A percentile compares a stretch with the other conserved stretches of the same genome.
Conservation (phyloP, 1,284 basidiomycete species). For the Ceratobasidium sp. region DNA sequence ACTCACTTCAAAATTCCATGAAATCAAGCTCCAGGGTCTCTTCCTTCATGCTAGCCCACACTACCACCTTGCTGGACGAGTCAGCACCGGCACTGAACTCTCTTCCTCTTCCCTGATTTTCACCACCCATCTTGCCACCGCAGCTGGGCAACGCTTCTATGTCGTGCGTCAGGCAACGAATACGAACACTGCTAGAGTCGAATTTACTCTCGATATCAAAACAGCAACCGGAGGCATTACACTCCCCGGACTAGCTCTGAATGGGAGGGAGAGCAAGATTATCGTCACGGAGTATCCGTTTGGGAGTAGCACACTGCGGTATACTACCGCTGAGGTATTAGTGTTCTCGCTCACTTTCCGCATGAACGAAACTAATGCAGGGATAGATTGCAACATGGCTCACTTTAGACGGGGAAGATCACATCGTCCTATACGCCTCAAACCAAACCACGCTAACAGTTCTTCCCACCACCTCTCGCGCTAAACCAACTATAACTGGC, state of each 20-base stretch:
- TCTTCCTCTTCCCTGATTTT: slow-evolving; percentile 53
- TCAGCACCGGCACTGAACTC: slow-evolving; percentile 14
- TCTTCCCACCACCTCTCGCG: slow-evolving; percentile 51
- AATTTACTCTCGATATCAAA: slow-evolving; percentile 9
- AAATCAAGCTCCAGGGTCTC: slow-evolving; percentile 50
- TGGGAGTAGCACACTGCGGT: slow-evolving; percentile 29
- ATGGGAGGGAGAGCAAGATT: slow-evolving; percentile 36
- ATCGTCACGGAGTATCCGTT: slow-evolving; percentile 39
- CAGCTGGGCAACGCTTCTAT: slow-evolving; percentile 49
- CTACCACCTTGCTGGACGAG: slow-evolving; percentile 45
- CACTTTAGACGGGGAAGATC: slow-evolving; percentile 58
- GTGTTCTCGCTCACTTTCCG: background rate
- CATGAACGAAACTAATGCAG: background rate
- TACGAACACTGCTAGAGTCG: slow-evolving; percentile 12
- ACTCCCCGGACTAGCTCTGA: background rate
- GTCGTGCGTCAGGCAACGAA: slow-evolving; percentile 27
- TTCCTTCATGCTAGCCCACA: slow-evolving; percentile 48
- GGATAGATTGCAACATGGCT: slow-evolving; percentile 58
- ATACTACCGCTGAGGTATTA: slow-evolving; percentile 39
- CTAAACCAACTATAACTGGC: slow-evolving; percentile 42
- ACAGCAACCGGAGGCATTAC: background rate
- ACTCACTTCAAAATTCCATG: slow-evolving; percentile 48
- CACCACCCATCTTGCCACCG: slow-evolving; percentile 58
- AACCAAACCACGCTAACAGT: slow-evolving; percentile 59
- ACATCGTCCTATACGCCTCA: slow-evolving; percentile 59